phyloP scores from a whole-genome alignment of 2,329 filamentous ascomycete species.

The Fusarium beomiforme region DNA sequence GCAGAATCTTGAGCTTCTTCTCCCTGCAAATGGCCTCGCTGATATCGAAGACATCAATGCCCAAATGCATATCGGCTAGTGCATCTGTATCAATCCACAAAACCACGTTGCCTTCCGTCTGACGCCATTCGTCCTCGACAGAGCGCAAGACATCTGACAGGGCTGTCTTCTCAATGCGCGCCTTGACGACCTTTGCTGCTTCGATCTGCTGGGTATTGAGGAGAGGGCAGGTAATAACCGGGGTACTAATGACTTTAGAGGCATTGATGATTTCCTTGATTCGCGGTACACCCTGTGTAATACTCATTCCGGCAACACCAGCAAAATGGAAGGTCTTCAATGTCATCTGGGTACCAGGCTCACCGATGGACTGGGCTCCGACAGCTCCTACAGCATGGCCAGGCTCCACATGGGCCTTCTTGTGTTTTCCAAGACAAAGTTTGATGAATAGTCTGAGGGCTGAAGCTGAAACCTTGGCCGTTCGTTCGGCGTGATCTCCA shows the following conservation, averaged over 20 bases:
- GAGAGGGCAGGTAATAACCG: constrained; percentile 88
- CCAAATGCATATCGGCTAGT: constrained; percentile 82
- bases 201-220: constrained; percentile 78
- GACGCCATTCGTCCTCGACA: constrained; percentile 90
- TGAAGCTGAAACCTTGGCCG: constrained; percentile 82
- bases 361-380: constrained; percentile 96
- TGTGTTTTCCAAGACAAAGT: constrained; percentile 88
- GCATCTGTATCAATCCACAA: constrained; percentile 84
- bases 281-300: constrained; percentile 98
- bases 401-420: constrained; percentile 89
- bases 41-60: constrained; percentile 79
- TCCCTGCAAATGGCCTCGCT: constrained; percentile 79
- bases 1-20: constrained; percentile 82
- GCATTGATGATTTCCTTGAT: constrained; percentile 99
- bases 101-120: constrained; percentile 77
- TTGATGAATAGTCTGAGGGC: constrained; percentile 81
- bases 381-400: constrained; percentile 96
- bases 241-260: constrained; percentile 91
- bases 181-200: constrained; percentile 91
- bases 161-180: constrained; percentile 93
- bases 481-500: constrained; percentile 69
- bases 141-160: constrained; percentile 82
- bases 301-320: constrained; percentile 99
- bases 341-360: constrained; percentile 99
- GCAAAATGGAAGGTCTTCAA: constrained; percentile 99